These are phyloP conservation scores for Psilocybe azurescens DNA, from an alignment of 768 basidiomycete genomes.

Conservation along the genomic window DNA sequence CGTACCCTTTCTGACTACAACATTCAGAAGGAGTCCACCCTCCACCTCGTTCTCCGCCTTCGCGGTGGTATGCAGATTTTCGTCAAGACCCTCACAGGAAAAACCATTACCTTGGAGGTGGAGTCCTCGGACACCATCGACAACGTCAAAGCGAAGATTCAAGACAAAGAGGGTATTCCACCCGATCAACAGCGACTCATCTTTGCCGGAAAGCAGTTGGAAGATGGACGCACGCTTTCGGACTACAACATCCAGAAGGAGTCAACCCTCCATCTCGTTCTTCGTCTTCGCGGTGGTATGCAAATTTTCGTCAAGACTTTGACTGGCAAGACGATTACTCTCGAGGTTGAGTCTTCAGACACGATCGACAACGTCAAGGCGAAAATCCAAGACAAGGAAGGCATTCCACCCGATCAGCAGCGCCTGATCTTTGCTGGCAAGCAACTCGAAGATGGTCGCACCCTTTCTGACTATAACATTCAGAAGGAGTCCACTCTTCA, in stretches of 20 bases:
- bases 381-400: constrained; percentile 81
- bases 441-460: constrained; percentile 87
- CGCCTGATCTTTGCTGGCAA: constrained; percentile 87
- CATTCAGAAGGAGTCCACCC: constrained; percentile 74
- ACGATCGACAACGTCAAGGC: constrained; percentile 79
- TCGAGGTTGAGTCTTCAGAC: constrained; percentile 77
- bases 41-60: constrained; percentile 50
- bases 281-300: constrained; percentile 39
- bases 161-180: constrained; percentile 45
- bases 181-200: constrained; percentile 37
- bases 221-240: constrained; percentile 46
- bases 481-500: constrained; percentile 73
- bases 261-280: constrained; percentile 44
- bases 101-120: constrained; percentile 63
- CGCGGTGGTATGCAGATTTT: constrained; percentile 50
- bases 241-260: constrained; percentile 53
- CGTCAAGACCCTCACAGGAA: constrained; percentile 82
- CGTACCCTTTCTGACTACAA: constrained; percentile 62
- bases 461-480: constrained; percentile 72
- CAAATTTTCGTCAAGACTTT: constrained; percentile 51
- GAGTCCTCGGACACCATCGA: constrained; percentile 35
- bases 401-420: constrained; percentile 46
- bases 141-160: constrained; percentile 49
- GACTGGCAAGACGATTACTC: constrained; percentile 67
- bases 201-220: constrained; percentile 38